Percentiles rank a stretch among this genome's conserved stretches.
Evolutionary conservation across 192 early-diverging fungal genomes (phyloP).

Genomic region (Allomyces macrogynus): DNA sequence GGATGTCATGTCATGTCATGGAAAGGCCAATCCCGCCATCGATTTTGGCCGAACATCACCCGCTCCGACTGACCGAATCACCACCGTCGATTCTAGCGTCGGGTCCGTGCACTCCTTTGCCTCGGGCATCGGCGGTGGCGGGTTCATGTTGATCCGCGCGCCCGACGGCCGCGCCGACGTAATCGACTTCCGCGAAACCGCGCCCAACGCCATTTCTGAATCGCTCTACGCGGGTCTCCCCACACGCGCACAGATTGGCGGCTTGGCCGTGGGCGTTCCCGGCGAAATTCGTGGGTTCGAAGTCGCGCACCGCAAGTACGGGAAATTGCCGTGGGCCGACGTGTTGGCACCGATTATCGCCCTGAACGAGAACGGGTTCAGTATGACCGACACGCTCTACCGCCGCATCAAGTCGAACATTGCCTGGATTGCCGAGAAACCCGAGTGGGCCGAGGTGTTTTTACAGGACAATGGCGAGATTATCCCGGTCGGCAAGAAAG

Average conservation of each 20-base stretch:
- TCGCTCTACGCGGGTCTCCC: constrained; percentile 70
- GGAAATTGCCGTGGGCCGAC: constrained; percentile 60
- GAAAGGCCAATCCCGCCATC: too few species aligned
- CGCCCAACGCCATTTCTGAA: constrained; percentile 41
- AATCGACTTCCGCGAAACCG: constrained; percentile 77
- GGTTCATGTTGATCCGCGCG: constrained; percentile 68
- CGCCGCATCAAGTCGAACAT: constrained; percentile 13
- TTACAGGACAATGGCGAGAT: constrained; percentile 42
- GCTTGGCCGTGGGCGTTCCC: constrained; percentile 56
- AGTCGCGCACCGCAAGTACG: constrained; percentile 53
- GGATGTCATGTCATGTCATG: too few species aligned
- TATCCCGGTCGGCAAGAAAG: constrained; percentile 40
- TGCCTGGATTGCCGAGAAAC: constrained; percentile 10
- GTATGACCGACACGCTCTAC: constrained; percentile 24
- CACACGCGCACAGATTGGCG: constrained; percentile 43
- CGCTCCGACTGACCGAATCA: too few species aligned
- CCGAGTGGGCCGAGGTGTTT: constrained; percentile 32
- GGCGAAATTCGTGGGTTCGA: constrained; percentile 80
- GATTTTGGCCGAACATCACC: too few species aligned
- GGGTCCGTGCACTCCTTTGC: constrained; percentile 77
- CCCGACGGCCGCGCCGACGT: constrained; percentile 20
- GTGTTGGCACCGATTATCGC: constrained; percentile 58
- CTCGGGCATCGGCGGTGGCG: constrained; percentile 87
- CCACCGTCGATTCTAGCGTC: constrained; percentile 12
- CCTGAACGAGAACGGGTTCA: constrained; percentile 56